Conservation (phyloP, 345 rosid species). For the Eucalyptus regnans region DNA sequence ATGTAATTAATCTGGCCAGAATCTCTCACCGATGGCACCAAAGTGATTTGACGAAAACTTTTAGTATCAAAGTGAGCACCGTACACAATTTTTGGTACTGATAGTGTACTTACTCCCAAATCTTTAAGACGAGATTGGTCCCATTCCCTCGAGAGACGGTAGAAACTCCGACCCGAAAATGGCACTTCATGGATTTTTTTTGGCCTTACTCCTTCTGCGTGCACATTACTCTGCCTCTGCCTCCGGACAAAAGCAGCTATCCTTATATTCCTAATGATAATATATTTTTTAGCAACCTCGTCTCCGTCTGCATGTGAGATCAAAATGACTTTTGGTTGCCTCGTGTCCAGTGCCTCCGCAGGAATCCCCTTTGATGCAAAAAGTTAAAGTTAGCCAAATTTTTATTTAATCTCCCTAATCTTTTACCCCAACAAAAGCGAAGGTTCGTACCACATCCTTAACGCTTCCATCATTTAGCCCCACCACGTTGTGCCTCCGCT, state of each 20-base stretch:
- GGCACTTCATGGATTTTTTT: not conserved
- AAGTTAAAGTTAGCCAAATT: not conserved
- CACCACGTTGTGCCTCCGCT: not conserved
- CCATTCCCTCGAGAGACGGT: not conserved
- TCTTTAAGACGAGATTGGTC: not conserved
- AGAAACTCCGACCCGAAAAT: not conserved
- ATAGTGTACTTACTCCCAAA: not conserved
- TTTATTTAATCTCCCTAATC: not conserved
- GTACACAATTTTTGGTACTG: too few species aligned
- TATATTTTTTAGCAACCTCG: not conserved
- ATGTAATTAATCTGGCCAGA: too few species aligned
- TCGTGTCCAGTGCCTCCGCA: not conserved
- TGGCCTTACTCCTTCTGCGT: not conserved
- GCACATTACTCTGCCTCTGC: not conserved
- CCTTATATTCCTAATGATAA: fast-evolving
- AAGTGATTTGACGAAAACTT: too few species aligned
- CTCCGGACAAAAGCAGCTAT: not conserved
- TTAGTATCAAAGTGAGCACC: too few species aligned
- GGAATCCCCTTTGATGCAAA: not conserved
- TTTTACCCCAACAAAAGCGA: not conserved
- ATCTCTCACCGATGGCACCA: too few species aligned
- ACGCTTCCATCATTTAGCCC: not conserved
- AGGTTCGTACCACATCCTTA: not conserved
- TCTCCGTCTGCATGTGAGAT: not conserved
- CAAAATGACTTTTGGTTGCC: not conserved